A percentile compares a stretch with the other conserved stretches of the same genome.
phyloP scores from a whole-genome alignment of 208 protist species.

The Crithidia fasciculata region DNA sequence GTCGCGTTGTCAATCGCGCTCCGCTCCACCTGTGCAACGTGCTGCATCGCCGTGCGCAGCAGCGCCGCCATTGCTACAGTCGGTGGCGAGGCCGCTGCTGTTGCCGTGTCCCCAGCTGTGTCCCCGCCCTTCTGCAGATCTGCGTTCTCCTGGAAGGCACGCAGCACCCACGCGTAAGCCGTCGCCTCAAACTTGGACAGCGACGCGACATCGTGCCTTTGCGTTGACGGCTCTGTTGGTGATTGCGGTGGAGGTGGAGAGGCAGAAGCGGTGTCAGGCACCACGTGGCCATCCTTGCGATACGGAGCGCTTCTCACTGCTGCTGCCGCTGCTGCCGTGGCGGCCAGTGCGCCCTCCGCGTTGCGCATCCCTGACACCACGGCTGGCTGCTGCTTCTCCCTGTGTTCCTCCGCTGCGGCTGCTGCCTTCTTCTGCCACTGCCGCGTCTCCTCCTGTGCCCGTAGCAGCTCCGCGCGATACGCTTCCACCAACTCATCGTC shows the following conservation, averaged over 20 bases:
- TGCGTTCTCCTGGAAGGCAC: conserved; percentile 16
- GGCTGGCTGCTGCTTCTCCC: not conserved
- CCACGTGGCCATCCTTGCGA: not conserved
- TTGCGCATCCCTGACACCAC: not conserved
- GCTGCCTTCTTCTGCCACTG: conserved; percentile 12
- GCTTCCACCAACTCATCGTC: conserved; percentile 77
- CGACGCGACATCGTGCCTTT: not conserved
- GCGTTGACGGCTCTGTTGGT: not conserved
- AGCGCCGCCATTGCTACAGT: conserved; percentile 18
- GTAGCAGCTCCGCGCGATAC: conserved; percentile 66
- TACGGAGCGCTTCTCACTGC: conserved; percentile 14
- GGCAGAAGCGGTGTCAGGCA: too few species aligned
- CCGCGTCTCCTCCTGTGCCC: conserved; percentile 27
- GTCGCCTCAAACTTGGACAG: not conserved
- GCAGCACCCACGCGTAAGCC: conserved; percentile 29
- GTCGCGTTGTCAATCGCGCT: not conserved
- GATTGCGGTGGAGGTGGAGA: not conserved
- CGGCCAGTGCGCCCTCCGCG: not conserved
- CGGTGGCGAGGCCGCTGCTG: not conserved
- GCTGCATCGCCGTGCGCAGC: conserved; percentile 17
- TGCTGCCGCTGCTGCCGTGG: conserved; percentile 4
- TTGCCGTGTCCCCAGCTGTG: not conserved
- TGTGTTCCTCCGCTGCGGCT: not conserved
- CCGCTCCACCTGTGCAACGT: conserved; percentile 19
- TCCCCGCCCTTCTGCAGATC: not conserved